Evolutionary conservation across 495 filamentous ascomycete species (phyloP), one percentile per base, ranked within the genome.

Genomic region (Annulohypoxylon stygium): DNA sequence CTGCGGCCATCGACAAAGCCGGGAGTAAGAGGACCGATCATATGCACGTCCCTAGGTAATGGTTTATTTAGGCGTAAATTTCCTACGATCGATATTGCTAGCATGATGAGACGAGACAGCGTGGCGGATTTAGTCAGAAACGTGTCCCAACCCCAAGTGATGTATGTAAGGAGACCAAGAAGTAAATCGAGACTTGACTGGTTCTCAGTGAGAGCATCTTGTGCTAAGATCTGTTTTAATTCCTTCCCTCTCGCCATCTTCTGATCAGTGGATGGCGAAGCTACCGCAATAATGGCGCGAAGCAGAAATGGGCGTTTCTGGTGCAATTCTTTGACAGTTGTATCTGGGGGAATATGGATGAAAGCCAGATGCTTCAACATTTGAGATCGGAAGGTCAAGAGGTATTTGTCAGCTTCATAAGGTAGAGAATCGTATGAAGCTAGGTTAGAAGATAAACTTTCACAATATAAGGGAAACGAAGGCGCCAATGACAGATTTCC

Each of bases 181-280:
- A 90, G 80, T 25, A 89, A 70, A 57, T 89, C 87, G 26, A 88
- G 78, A 39, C 70, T 86, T 48, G 70, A 68, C 20, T 80, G 71
- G 25, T 71, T 70, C 18, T 84, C 76, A n/a, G 84, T 54, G 1
- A 87, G 30, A 25, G 83, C 61, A 43, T 80, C 73, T 48, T 84
- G 77, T 10, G 76, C 78, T 36, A 88, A 62, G 7, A 79, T 60
- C 0, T 74, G 71, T 55, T 81, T 85, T 4, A 89, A 75, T 54
- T 81, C 79, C 18, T 61, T 75, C 14, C 79, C 78, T 7, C 84
- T 70, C 20, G 30, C 67, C 18, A 70, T 18, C 53, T 67, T 74
- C 5, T 55, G 50, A 0, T 81, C 69, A 50, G 83, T 81, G 51
- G 83, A 76, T 14, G 70, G 76, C 1, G 80, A 80, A 2, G 75